phyloP scores from a whole-genome alignment of 2,329 filamentous ascomycete genomes.

The Botryotinia convoluta region DNA sequence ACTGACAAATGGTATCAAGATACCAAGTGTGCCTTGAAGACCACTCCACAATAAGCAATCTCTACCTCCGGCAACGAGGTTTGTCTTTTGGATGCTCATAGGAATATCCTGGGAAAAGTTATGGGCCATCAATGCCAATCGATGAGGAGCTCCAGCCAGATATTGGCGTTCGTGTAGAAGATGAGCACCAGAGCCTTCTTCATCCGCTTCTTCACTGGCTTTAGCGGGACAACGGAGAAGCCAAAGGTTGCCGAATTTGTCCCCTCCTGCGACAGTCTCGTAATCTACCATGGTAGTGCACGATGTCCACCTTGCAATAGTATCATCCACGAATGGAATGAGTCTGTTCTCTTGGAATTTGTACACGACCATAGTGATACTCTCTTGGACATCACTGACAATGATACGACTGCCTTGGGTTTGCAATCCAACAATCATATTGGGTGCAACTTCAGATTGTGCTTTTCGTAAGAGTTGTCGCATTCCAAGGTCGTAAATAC shows the following conservation, averaged over 20 bases:
- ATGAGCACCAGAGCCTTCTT: conserved; percentile 85
- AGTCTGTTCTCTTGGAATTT: conserved; percentile 88
- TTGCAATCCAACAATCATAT: conserved; percentile 83
- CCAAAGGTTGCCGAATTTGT: conserved; percentile 98
- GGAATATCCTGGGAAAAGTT: conserved; percentile 91
- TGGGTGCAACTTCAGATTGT: conserved; percentile 73
- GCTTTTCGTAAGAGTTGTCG: conserved; percentile 89
- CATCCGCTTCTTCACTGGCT: conserved; percentile 84
- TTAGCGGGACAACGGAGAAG: conserved; percentile 84
- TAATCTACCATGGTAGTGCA: conserved; percentile 95
- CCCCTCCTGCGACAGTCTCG: conserved; percentile 88
- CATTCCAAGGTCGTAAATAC: conserved; percentile 91
- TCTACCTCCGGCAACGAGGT: conserved; percentile 84
- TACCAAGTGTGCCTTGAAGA: conserved; percentile 89
- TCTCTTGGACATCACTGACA: conserved; percentile 89
- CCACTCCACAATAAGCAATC: conserved; percentile 93
- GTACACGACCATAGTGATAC: conserved; percentile 88
- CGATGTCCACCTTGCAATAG: conserved; percentile 84
- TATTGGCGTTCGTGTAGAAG: conserved; percentile 89
- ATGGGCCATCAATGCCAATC: conserved; percentile 81
- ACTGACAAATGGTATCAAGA: conserved; percentile 85
- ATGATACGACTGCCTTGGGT: conserved; percentile 89
- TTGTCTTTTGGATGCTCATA: conserved; percentile 83
- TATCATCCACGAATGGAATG: conserved; percentile 91
- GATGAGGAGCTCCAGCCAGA: conserved; percentile 82